A percentile compares a stretch with the other conserved stretches of the same genome.
phyloP scores from a whole-genome alignment of 768 basidiomycete genomes.

The Filobasidium wieringae region DNA sequence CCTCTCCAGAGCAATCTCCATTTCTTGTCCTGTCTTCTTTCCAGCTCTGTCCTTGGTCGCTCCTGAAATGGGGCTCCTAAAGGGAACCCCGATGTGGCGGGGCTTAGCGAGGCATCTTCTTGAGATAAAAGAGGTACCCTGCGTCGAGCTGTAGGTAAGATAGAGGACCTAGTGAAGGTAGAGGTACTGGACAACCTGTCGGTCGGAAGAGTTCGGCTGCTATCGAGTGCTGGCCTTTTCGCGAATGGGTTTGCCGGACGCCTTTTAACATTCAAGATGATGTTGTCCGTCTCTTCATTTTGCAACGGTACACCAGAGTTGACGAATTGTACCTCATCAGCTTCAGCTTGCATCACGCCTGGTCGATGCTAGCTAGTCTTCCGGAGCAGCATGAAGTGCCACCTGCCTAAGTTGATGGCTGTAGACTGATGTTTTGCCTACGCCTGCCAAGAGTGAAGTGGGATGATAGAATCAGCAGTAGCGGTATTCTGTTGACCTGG shows the following conservation, averaged over 20 bases:
- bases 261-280: neutral
- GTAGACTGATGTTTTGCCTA: no score
- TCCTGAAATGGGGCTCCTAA: neutral
- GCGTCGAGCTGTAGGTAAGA: neutral
- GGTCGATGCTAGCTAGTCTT: no score
- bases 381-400: no score
- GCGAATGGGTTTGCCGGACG: neutral
- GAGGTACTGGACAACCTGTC: neutral
- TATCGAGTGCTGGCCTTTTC: neutral
- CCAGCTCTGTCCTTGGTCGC: neutral
- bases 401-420: no score
- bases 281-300: neutral
- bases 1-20: slow-evolving; percentile 37
- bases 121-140: neutral
- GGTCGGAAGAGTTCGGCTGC: neutral
- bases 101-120: neutral
- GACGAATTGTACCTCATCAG: neutral
- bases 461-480: no score
- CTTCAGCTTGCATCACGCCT: no score
- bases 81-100: neutral
- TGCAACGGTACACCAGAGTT: neutral
- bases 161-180: neutral
- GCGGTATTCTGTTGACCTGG: no score
- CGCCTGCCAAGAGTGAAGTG: no score
- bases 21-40: slow-evolving; percentile 6